Percentiles rank a stretch among this genome's conserved stretches.
phyloP scores from a whole-genome alignment of 306 rosid species.

The Dalbergia oliveri region DNA sequence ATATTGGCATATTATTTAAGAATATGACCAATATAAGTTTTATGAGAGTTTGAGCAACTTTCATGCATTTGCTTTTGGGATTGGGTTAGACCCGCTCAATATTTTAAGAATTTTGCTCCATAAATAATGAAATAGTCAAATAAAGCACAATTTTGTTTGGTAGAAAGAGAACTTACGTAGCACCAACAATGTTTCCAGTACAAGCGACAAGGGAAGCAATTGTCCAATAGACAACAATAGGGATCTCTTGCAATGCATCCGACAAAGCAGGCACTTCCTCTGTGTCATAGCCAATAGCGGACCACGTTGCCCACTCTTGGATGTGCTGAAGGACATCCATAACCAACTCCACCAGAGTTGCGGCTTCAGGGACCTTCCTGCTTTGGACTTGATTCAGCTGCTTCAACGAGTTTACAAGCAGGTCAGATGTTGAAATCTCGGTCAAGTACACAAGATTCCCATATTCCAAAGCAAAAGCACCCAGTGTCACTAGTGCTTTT shows the following conservation, averaged over 20 bases:
- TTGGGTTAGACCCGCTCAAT: no score
- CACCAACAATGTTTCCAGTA: constrained; percentile 26
- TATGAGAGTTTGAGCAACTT: no score
- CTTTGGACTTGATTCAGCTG: constrained; percentile 16
- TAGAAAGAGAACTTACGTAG: constrained; percentile 28
- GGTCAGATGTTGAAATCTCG: not conserved
- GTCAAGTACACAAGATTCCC: not conserved
- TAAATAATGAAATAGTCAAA: no score
- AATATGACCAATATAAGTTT: no score
- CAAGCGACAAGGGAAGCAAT: constrained; percentile 35
- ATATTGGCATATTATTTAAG: no score
- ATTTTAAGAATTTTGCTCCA: no score
- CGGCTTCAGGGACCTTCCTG: constrained; percentile 9
- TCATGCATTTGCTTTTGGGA: no score
- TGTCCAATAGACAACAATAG: constrained; percentile 48
- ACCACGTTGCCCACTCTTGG: constrained; percentile 44
- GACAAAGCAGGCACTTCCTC: constrained; percentile 17
- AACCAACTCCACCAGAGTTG: not conserved
- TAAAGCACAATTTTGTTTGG: no score
- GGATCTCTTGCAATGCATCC: constrained; percentile 37
- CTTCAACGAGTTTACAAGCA: no score
- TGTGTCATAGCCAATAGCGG: not conserved
- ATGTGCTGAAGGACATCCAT: constrained; percentile 49
- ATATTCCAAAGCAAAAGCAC: constrained; percentile 45
- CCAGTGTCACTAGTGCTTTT: constrained; percentile 54